Percentiles rank a stretch among this genome's conserved stretches.
Evolutionary conservation across 1,284 basidiomycete species (phyloP).

Genomic region (Chiua sp.): DNA sequence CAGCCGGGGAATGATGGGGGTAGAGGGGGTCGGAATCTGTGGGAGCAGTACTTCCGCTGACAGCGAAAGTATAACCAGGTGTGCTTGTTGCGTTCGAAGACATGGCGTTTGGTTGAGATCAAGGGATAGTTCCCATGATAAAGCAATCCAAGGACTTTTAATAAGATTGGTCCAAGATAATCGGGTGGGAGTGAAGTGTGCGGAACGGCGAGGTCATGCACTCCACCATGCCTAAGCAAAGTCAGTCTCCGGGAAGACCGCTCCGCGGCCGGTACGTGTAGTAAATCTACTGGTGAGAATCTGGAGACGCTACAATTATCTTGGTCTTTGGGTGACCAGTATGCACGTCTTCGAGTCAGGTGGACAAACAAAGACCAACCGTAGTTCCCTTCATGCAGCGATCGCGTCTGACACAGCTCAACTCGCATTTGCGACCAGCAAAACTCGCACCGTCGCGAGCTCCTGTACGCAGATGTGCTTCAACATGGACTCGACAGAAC

Average conservation of each 20-base stretch:
- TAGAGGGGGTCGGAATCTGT: conserved; percentile 23
- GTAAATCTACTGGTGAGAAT: conserved; percentile 8
- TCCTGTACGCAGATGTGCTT: conserved; percentile 16
- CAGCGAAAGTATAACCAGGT: conserved; percentile 31
- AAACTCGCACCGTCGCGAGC: conserved; percentile 1
- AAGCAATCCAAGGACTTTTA: background rate
- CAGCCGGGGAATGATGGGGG: conserved; percentile 46
- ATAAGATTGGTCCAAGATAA: conserved; percentile 4
- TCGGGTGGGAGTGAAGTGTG: conserved; percentile 9
- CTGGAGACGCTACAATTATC: background rate
- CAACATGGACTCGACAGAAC: conserved; percentile 18
- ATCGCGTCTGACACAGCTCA: conserved; percentile 7
- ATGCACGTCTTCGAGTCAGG: background rate
- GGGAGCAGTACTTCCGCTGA: conserved; percentile 9
- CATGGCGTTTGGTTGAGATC: conserved; percentile 14
- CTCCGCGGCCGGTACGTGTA: conserved; percentile 1
- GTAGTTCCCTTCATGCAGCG: conserved; percentile 15
- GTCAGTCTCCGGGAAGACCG: conserved; percentile 5
- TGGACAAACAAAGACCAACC: conserved; percentile 20
- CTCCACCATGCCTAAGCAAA: background rate
- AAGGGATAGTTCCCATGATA: conserved; percentile 9
- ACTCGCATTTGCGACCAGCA: conserved; percentile 3
- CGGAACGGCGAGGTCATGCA: background rate
- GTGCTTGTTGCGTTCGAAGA: conserved; percentile 25
- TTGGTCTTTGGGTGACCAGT: background rate